Conservation (phyloP, 495 filamentous ascomycete genomes). For the Chlorociboria aeruginascens region DNA sequence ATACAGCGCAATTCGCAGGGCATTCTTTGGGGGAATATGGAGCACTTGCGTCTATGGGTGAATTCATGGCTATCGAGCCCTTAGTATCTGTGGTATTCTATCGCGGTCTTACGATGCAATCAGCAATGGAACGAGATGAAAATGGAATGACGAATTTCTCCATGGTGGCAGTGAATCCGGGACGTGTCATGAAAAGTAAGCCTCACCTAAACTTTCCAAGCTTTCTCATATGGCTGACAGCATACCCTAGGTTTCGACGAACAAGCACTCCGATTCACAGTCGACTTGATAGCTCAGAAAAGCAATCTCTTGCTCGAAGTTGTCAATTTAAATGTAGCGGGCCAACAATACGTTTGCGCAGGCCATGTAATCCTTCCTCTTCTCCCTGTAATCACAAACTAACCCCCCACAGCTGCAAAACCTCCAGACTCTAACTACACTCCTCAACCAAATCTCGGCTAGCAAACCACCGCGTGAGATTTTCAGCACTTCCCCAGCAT, state of each 20-base stretch:
- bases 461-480: neutral
- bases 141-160: slow-evolving; percentile 22
- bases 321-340: slow-evolving; percentile 30
- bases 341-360: slow-evolving; percentile 33
- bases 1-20: slow-evolving; percentile 24
- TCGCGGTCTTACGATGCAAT: slow-evolving; percentile 31
- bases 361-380: slow-evolving; percentile 21
- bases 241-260: neutral
- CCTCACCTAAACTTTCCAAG: neutral
- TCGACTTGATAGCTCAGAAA: neutral
- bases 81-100: slow-evolving; percentile 28
- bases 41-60: slow-evolving; percentile 22
- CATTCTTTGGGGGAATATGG: slow-evolving; percentile 33
- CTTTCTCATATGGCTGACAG: neutral
- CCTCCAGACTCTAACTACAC: neutral
- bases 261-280: neutral
- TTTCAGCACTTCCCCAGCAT: neutral
- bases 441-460: neutral
- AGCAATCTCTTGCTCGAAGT: slow-evolving; percentile 13
- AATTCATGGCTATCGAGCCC: slow-evolving; percentile 19
- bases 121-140: slow-evolving; percentile 23
- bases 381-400: neutral
- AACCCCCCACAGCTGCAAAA: neutral
- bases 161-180: slow-evolving; percentile 32
- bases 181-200: slow-evolving; percentile 19